Conservation (phyloP, 805 yeast genomes). For the Metschnikowia picachoensis region DNA sequence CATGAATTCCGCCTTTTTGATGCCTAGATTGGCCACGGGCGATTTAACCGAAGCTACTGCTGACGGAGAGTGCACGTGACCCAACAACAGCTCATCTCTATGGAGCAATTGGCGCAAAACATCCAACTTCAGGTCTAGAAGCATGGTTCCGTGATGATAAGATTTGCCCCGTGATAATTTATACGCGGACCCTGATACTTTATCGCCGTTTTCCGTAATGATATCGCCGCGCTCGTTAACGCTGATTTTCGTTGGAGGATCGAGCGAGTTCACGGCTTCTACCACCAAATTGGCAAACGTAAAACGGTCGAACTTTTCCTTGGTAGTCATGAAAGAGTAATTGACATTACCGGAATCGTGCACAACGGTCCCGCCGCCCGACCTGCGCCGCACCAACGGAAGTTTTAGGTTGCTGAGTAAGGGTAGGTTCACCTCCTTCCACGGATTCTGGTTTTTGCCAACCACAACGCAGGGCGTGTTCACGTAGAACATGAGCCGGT, state of each 20-base stretch:
- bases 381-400: slow-evolving; percentile 71
- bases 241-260: slow-evolving; percentile 24
- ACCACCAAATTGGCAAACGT: slow-evolving; percentile 47
- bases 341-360: slow-evolving; percentile 90
- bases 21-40: slow-evolving; percentile 63
- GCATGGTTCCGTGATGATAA: slow-evolving; percentile 96
- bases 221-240: slow-evolving; percentile 84
- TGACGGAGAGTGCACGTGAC: slow-evolving; percentile 44
- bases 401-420: slow-evolving; percentile 46
- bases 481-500: slow-evolving; percentile 65
- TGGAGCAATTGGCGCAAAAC: slow-evolving; percentile 57
- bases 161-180: slow-evolving; percentile 78
- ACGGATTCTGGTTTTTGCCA: slow-evolving; percentile 95
- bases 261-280: slow-evolving; percentile 24
- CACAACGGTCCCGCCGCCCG: slow-evolving; percentile 97
- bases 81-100: slow-evolving; percentile 38
- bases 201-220: slow-evolving; percentile 42
- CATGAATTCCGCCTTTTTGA: slow-evolving; percentile 45
- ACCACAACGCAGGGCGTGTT: slow-evolving; percentile 86
- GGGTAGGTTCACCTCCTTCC: slow-evolving; percentile 74
- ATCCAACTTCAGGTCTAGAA: slow-evolving; percentile 62
- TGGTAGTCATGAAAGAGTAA: slow-evolving; percentile 73
- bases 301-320: slow-evolving; percentile 59
- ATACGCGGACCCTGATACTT: slow-evolving; percentile 91
- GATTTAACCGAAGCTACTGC: slow-evolving; percentile 75